Evolutionary conservation across 2,329 filamentous ascomycete species (phyloP), one percentile per base, ranked within the genome.

Genomic region (Zarea fungicola): DNA sequence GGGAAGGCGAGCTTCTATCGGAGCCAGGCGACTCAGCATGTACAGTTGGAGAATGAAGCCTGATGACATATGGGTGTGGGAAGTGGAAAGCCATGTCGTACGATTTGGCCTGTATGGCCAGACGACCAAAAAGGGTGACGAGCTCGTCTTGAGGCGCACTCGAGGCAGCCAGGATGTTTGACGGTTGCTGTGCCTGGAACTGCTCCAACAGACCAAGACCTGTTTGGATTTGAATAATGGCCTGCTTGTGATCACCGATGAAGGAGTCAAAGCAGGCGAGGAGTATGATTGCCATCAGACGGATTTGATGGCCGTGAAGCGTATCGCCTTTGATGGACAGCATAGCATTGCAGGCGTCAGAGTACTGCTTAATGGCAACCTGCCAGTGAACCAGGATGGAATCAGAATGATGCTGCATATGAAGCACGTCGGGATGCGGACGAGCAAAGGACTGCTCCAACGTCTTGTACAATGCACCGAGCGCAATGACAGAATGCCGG

Each of bases 31-130:
- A 73, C 39, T 48, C 22, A 14, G 34, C 54, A 54, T 67, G 59
- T 39, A 67, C 25, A 13, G 44, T 4, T 58, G 50, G 57, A 54
- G 25, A 55, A 47, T 39, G 65, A 52, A 52, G 73, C 6, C 72
- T 72, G 52, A 84, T 78, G 6, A 83, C 79, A 49, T 75, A 81
- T 1, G 80, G 80, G 25, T 80, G 71, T 1, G 80, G 80, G 51
- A 84, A 83, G 60, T 84, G 81, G 58, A 84, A 84, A 26, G 81
- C 81, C 78, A 84, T 80, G 56, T 84, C 81, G 59, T 84, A 84
- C 1, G 80, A 83, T 58, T 84, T 84, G 36, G 81, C 81, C 60
- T 84, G 81, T 36, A 84, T 81, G 3, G 79, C 80, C 2, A 84
- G 68, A 5, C 81, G 74, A 2, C 77, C 82, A 56, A 84, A 84